Evolutionary conservation across 495 filamentous ascomycete species (phyloP), one percentile per base, ranked within the genome.

Genomic region (Cercophora sp.): DNA sequence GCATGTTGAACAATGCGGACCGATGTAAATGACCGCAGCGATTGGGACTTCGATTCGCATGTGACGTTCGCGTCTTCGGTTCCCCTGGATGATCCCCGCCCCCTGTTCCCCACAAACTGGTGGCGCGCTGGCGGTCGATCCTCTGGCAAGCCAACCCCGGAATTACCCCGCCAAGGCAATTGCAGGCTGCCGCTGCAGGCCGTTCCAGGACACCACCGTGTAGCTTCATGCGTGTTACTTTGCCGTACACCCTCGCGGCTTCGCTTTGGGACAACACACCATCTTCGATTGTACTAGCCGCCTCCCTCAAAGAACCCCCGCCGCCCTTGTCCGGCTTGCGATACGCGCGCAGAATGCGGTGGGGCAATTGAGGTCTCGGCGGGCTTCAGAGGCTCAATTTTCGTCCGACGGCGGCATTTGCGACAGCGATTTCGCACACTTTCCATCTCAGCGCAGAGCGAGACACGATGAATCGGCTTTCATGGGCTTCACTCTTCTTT

Each of bases 401-500:
- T n/a, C n/a, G n/a, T n/a, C n/a, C n/a, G n/a, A n/a, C n/a, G n/a
- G n/a, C n/a, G n/a, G n/a, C n/a, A n/a, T n/a, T n/a, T n/a, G n/a
- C n/a, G n/a, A n/a, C n/a, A n/a, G n/a, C n/a, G n/a, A n/a, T n/a
- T n/a, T n/a, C n/a, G n/a, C n/a, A n/a, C n/a, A n/a, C n/a, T n/a
- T n/a, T n/a, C n/a, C n/a, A n/a, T n/a, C n/a, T n/a, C n/a, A n/a
- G n/a, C n/a, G n/a, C n/a, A n/a, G n/a, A n/a, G n/a, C n/a, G 5
- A 8, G 25, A 31, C 22, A 34, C 43, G 18, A 64, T 64, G 61
- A 20, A 23, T 13, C 41, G 23, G 5, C 36, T 54, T 1, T 29
- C 36, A 13, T 55, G 52, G 53, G 37, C 23, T 19, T 54, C 51
- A 20, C 41, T 58, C 8, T 36, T 60, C 22, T 15, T 65, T 34